Conservation (phyloP, 78 protist genomes). For the Monocercomonoides exilis region DNA sequence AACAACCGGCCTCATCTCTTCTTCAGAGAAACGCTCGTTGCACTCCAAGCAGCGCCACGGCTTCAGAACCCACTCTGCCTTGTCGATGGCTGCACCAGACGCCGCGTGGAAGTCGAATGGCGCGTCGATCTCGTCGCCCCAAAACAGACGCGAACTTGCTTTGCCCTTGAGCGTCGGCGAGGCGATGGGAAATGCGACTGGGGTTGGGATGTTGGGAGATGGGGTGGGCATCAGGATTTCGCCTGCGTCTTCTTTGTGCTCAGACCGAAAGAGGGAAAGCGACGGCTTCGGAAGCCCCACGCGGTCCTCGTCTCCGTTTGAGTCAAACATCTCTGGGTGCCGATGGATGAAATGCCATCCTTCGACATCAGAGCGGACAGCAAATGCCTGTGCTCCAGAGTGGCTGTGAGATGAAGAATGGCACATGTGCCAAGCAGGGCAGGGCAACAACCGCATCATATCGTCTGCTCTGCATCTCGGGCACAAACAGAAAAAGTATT, state of each 20-base stretch:
- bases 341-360: neutral
- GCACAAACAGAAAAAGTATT: neutral
- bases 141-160: neutral
- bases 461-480: neutral
- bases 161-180: neutral
- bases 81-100: neutral
- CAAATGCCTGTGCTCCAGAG: neutral
- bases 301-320: neutral
- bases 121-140: neutral
- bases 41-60: neutral
- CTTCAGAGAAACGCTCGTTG: neutral
- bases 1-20: neutral
- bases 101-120: neutral
- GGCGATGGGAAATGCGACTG: neutral
- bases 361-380: neutral
- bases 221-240: neutral
- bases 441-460: neutral
- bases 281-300: neutral
- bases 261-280: neutral
- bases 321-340: neutral
- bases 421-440: neutral
- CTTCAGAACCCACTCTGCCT: neutral
- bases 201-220: neutral
- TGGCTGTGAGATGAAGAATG: neutral
- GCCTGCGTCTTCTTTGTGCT: neutral